Evolutionary conservation across 257 asterid species (phyloP).

Genomic region (Solanum sitiens): DNA sequence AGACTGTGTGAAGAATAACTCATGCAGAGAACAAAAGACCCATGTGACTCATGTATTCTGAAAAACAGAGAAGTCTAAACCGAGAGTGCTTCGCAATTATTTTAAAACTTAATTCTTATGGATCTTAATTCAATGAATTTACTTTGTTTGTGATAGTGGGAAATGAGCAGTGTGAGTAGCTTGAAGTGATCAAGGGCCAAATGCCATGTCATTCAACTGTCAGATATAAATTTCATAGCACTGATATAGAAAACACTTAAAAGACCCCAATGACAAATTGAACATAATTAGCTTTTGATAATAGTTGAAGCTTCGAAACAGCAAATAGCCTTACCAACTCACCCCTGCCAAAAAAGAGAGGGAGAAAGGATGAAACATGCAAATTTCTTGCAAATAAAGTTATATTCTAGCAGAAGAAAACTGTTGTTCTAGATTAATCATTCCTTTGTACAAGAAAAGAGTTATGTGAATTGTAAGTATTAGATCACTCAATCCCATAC

Average conservation of each 20-base stretch:
- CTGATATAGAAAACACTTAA: not conserved
- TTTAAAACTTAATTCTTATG: not conserved
- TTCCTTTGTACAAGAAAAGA: not conserved
- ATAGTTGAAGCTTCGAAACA: not conserved
- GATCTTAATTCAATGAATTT: not conserved
- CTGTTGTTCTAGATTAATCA: not conserved
- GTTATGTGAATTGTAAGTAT: not conserved
- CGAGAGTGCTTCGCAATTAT: not conserved
- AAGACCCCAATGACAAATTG: not conserved
- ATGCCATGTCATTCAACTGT: not conserved
- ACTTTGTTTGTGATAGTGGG: not conserved
- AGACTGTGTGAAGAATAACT: not conserved
- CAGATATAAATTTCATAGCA: not conserved
- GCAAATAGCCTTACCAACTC: not conserved
- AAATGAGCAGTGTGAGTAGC: not conserved
- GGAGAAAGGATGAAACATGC: not conserved
- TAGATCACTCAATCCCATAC: slow-evolving; percentile 13
- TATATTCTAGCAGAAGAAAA: not conserved
- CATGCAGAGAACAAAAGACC: not conserved
- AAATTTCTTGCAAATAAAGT: not conserved
- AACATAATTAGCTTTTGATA: not conserved
- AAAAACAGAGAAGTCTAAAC: not conserved
- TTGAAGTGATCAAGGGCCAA: not conserved
- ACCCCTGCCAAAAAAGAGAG: not conserved
- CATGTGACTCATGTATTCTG: not conserved